Evolutionary conservation across 2,329 filamentous ascomycete species (phyloP), one percentile per base, ranked within the genome.

Genomic region (Xylaria sp.): DNA sequence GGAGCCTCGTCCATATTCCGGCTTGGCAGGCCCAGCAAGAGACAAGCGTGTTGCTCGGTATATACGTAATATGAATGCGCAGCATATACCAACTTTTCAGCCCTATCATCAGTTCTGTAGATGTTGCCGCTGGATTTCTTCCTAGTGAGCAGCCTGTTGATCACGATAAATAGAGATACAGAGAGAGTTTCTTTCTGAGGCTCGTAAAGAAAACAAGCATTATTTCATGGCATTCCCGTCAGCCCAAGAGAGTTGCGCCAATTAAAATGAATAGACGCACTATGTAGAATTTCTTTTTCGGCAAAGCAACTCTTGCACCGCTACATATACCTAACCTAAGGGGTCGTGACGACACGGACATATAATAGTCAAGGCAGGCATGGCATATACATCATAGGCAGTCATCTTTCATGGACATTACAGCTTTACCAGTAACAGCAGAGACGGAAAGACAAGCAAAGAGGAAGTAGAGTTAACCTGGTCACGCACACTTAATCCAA

Each of bases 11-110:
- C 66, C 59, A 15, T 54, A 49, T 42, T 42, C 53, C 63, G 69
- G 66, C 57, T 66, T 59, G 69, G 69, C 63, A 64, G 63, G 66
- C 60, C 66, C 54, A 63, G 63, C 68, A 58, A 66, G 49, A 61
- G 49, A 53, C 51, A 51, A 28, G 36, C 42, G 59, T 54, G 38
- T 63, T 65, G 58, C 42, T 64, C 58, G 58, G 58, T 67, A 65
- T 61, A 64, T 67, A 67, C 49, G 51, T 71, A 69, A 71, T 71
- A 67, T 51, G 53, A 71, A 51, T 60, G 57, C 20, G 59, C 15
- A 38, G 31, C 53, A 53, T 59, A 64, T 65, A 57, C 49, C 40
- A 60, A 20, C 9, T 42, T 44, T 23, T 23, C 13, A 20, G 51
- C 20, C 26, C 17, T n/a, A 31, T 40, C 26, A 10, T 66, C 46